These are phyloP conservation scores for Podaxis rugospora DNA, from an alignment of 768 basidiomycete genomes.

Conservation along the genomic window DNA sequence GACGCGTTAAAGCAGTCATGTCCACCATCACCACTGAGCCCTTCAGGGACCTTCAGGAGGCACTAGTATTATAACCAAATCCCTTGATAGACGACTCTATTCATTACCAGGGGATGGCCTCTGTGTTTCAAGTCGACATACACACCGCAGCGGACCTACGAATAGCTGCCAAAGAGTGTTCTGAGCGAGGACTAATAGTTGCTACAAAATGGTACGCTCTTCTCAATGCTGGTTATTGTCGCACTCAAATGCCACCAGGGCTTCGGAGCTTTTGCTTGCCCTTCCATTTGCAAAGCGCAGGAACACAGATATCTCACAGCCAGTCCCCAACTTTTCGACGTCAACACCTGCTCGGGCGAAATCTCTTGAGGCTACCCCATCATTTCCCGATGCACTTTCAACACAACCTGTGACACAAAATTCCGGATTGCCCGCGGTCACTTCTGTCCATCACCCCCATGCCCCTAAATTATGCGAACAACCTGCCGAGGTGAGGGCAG, in stretches of 20 bases:
- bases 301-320: constrained; percentile 11
- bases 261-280: constrained; percentile 69
- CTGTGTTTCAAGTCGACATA: constrained; percentile 33
- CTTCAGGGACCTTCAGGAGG: neutral
- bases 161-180: constrained; percentile 64
- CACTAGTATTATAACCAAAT: neutral
- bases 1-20: constrained; percentile 16
- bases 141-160: constrained; percentile 54
- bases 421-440: constrained; percentile 14
- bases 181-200: constrained; percentile 62
- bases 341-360: constrained; percentile 54
- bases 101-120: constrained; percentile 8
- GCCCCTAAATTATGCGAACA: constrained; percentile 28
- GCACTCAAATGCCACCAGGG: constrained; percentile 39
- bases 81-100: neutral
- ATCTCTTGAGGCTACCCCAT: constrained; percentile 33
- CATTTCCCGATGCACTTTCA: constrained; percentile 30
- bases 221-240: constrained; percentile 10
- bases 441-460: constrained; percentile 29
- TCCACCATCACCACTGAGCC: neutral
- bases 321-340: constrained; percentile 41
- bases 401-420: constrained; percentile 27
- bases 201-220: constrained; percentile 73
- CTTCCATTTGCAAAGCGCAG: constrained; percentile 34
- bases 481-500: constrained; percentile 27